Percentiles rank a stretch among this genome's conserved stretches.
These are phyloP conservation scores for Schizonepeta tenuifolia DNA, from an alignment of 257 asterid genomes.

Conservation along the genomic window DNA sequence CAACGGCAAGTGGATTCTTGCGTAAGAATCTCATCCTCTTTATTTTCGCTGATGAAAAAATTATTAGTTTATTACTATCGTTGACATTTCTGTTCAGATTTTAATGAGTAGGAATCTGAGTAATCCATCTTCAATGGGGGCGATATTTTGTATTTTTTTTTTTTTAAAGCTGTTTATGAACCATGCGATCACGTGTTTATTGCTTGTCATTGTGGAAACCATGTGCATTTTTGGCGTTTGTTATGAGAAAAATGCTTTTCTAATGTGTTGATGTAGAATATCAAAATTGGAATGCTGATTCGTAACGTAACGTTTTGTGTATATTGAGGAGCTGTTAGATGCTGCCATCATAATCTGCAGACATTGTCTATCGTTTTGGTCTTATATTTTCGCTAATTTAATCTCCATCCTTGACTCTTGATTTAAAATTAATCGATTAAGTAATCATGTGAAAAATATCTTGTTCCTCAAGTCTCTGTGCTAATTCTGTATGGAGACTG, in stretches of 20 bases:
- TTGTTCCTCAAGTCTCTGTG: background rate
- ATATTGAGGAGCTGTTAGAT: no score
- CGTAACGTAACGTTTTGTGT: no score
- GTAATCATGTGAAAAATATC: background rate
- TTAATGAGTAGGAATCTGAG: background rate
- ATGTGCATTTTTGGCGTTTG: background rate
- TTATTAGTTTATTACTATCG: background rate
- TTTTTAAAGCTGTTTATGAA: no score
- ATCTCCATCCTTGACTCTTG: no score
- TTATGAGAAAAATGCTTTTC: background rate
- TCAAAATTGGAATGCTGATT: no score
- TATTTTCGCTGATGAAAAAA: background rate
- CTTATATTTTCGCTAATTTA: no score
- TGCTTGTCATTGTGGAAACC: background rate
- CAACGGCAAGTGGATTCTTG: slow-evolving; percentile 90
- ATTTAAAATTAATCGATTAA: no score
- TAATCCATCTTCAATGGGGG: background rate
- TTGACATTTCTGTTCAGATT: background rate
- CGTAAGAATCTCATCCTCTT: slow-evolving; percentile 43
- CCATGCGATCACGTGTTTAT: background rate
- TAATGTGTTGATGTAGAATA: no score
- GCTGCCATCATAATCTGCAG: no score
- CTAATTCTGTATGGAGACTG: background rate
- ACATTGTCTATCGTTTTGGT: no score
- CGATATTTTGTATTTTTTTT: background rate